Base-by-base conservation (phyloP, 257 asterid genomes). In the Prunella vulgaris region DNA sequence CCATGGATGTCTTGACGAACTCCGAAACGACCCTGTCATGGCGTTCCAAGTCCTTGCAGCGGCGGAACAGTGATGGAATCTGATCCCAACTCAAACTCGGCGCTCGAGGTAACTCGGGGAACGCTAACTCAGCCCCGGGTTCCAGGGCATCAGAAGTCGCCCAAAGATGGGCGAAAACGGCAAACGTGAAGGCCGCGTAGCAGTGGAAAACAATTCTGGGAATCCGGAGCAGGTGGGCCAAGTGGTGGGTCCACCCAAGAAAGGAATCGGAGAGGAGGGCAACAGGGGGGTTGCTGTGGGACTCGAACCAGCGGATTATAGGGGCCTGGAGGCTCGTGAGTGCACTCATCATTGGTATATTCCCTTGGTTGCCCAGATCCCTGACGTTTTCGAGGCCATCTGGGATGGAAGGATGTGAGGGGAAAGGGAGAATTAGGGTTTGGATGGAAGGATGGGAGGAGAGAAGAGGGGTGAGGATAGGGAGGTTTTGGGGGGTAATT, bases 201-300 rank as follows among this genome's bases (percentile, higher is more conserved):
- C 69, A 0, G 72, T 79, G 83, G 72, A 81, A 90, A 3, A 35
- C 80, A 65, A 90, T 67, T 8, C 95, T 78, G 0, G 86, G 88
- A 3, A 90, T 69, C 37, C 83, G 79, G 15, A 87, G 56, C 51
- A 77, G 33, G 5, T 72, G 53, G 9, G 95, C 89, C 72, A 92
- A 3, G 46, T 70, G 54, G 8, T 79, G 78, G 1, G 92, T 86
- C 97, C 96, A 92, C 0, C 96, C 96, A 10, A 89, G 92, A 18
- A 92, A 87, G 75, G 83, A 87, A 58, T 89, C 97, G 15, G 94
- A 84, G 64, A 92, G 8, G 53, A 89, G 33, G 18, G 85, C 95
- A 7, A 65, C 76, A 5, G 92, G 97, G 5, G 97, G 95, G 57
- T 72, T 53, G 6, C 48, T 3, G 25, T 83, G 90, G 5, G 85